Percentiles rank a stretch among this genome's conserved stretches.
Conservation (phyloP, 768 basidiomycete genomes). For the Pholiota microspora region DNA sequence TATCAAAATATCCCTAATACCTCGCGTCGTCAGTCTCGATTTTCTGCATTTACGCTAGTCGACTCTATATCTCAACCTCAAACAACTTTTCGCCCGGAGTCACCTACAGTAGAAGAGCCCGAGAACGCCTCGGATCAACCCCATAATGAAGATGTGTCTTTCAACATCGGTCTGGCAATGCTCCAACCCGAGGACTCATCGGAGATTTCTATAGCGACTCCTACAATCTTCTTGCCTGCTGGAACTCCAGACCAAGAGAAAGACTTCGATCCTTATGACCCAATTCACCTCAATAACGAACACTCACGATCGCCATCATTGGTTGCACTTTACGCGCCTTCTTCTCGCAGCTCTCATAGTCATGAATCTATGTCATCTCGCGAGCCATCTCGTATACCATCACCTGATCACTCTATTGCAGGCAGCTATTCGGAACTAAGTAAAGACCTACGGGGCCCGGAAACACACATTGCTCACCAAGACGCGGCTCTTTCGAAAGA, state of each 20-base stretch:
- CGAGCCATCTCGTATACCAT: slow-evolving; percentile 2
- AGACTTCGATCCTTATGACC: slow-evolving; percentile 26
- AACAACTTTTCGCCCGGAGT: not conserved
- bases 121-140: not conserved
- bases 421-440: slow-evolving; percentile 1
- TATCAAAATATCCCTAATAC: not conserved
- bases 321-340: not conserved
- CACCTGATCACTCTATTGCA: not conserved
- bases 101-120: not conserved
- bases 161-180: slow-evolving; percentile 29
- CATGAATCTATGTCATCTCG: not conserved
- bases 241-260: slow-evolving; percentile 11
- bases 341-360: slow-evolving; percentile 3
- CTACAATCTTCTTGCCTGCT: slow-evolving; percentile 14
- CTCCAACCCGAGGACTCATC: slow-evolving; percentile 14
- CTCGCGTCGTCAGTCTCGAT: not conserved
- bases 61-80: not conserved
- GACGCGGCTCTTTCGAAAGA: not conserved
- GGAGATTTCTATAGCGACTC: slow-evolving; percentile 10
- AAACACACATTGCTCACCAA: not conserved
- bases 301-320: slow-evolving; percentile 19
- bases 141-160: slow-evolving; percentile 15
- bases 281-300: slow-evolving; percentile 16
- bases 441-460: slow-evolving; percentile 1
- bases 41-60: not conserved